Base-by-base conservation (phyloP, 2,329 filamentous ascomycete species). In the Cercospora canescens region DNA sequence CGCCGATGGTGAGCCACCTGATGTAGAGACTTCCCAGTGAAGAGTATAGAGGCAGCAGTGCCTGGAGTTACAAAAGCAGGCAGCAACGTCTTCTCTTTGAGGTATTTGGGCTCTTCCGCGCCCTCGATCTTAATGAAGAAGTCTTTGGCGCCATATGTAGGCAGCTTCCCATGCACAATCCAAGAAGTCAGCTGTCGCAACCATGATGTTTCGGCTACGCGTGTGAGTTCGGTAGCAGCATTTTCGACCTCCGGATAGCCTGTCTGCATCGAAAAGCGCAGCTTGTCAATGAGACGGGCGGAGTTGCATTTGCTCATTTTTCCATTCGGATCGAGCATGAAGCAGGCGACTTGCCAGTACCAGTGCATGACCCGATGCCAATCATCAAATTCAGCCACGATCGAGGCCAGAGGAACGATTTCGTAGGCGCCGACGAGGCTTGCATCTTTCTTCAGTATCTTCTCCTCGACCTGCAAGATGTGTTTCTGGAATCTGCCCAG, bases 281-380 rank as follows among this genome's bases (percentile, higher is more conserved):
- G 80, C 65, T 87, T 87, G 76, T 97, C 87, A 70, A 98, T 94
- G 48, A 97, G 81, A 58, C 84, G 83, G 9, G 92, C 89, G 18
- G 75, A 72, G 52, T 77, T 74, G 26, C 76, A 74, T 7, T 32
- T 35, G 24, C 21, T 62, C 18, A 56, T 52, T 16, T 35, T 41
- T 21, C 68, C 63, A 11, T 63, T 60, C 4, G 59, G 60, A 0
- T 82, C 80, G 60, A 87, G 79, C 77, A 97, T 91, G 71, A 91
- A 92, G 71, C 86, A 85, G 35, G 87, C 86, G 56, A 94, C 81
- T 34, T 88, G 85, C 88, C 90, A 92, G 21, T 97, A 84, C 93
- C 94, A 98, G 73, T 94, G 89, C 83, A 98, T 86, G 37, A 89
- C 85, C 72, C 92, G 86, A 55, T 86, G 91, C 94, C 94, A 98